Percentiles rank a stretch among this genome's conserved stretches.
Conservation (phyloP, 371 early-diverging fungal species). For the Coelomomyces lativittatus region DNA sequence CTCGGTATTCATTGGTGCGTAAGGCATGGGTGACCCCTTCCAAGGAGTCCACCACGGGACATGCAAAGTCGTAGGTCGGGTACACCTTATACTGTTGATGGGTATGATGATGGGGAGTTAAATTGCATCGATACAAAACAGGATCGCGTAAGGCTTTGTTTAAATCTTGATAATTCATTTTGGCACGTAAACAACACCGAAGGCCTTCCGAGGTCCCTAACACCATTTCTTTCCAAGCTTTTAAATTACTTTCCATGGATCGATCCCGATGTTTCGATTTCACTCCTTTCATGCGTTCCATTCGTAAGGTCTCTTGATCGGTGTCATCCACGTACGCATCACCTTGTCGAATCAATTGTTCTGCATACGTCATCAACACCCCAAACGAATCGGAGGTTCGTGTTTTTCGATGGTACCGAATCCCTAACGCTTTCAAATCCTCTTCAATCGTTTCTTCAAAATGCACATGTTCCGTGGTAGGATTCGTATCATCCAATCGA, state of each 20-base stretch:
- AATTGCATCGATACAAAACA: constrained; percentile 91
- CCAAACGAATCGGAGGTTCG: constrained; percentile 96
- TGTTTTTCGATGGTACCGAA: constrained; percentile 58
- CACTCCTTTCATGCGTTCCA: constrained; percentile 76
- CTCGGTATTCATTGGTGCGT: constrained; percentile 97
- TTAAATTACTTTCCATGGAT: constrained; percentile 74
- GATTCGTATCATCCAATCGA: constrained; percentile 99
- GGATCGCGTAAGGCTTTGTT: constrained; percentile 99
- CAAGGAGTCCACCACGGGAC: constrained; percentile 92
- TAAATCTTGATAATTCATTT: constrained; percentile 77
- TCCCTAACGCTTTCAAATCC: constrained; percentile 72
- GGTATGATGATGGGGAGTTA: constrained; percentile 83
- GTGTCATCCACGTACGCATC: constrained; percentile 96
- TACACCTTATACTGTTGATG: constrained; percentile 59
- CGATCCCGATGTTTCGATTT: constrained; percentile 73
- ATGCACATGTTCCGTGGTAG: constrained; percentile 88
- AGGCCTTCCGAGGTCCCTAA: constrained; percentile 67
- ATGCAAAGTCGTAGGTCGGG: constrained; percentile 99
- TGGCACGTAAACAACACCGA: constrained; percentile 89
- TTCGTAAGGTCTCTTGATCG: constrained; percentile 72
- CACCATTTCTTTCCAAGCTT: constrained; percentile 85
- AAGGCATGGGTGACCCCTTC: constrained; percentile 98
- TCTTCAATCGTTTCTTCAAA: constrained; percentile 86
- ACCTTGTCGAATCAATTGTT: constrained; percentile 75
- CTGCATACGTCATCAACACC: constrained; percentile 62